Percentiles rank a stretch among this genome's conserved stretches.
Evolutionary conservation across 176 grass and related monocot genomes (phyloP).

Genomic region (Paspalum vaginatum): DNA sequence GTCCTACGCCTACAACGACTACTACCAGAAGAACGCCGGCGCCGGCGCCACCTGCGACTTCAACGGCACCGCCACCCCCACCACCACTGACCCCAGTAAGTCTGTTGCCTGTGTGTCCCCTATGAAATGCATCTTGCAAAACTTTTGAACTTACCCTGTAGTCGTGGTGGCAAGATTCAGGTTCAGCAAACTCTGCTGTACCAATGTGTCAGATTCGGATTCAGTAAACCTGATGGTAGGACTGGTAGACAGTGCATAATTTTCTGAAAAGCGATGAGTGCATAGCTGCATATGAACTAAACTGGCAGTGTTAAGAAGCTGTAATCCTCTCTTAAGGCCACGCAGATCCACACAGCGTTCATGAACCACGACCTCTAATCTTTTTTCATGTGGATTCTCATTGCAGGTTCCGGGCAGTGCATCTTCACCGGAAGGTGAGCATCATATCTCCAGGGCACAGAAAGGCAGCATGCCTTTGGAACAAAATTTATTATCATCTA

Average conservation of each 20-base stretch:
- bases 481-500: no score
- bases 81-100: conserved; percentile 72
- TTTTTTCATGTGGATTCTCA: conserved; percentile 3
- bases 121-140: background rate
- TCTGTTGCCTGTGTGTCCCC: background rate
- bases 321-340: background rate
- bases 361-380: conserved; percentile 6
- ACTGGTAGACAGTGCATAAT: no score
- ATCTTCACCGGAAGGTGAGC: conserved; percentile 80
- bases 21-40: conserved; percentile 57
- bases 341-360: background rate
- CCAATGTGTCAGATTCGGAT: background rate
- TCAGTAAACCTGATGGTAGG: background rate
- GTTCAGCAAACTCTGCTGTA: background rate
- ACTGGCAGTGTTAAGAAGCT: background rate
- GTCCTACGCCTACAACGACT: conserved; percentile 96
- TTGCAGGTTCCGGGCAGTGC: conserved; percentile 78
- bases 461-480: background rate
- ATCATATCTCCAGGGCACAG: background rate
- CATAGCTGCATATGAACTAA: background rate
- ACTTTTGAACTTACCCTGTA: background rate
- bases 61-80: conserved; percentile 55
- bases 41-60: conserved; percentile 66
- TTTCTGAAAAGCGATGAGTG: background rate
- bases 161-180: background rate